Evolutionary conservation across 2,329 filamentous ascomycete genomes (phyloP), one percentile per base, ranked within the genome.

Genomic region (Hysterium pulicare): DNA sequence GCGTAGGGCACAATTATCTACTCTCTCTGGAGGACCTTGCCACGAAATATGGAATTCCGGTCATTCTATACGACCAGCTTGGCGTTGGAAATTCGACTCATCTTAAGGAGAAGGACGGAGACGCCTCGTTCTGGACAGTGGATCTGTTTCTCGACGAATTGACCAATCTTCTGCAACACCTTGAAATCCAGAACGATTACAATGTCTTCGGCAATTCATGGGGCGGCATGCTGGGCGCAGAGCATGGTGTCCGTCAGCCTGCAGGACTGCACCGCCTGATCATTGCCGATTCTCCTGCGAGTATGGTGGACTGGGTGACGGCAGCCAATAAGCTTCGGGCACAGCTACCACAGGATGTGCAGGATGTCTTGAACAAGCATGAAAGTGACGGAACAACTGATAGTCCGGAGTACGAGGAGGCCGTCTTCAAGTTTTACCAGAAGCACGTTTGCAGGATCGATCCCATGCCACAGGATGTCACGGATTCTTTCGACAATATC

Each of bases 1-100:
- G 74, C n/a, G 64, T 67, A 22, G 59, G 64, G n/a, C 71, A 74
- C 48, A 62, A 71, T 19, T 74, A 73, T 48, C 49, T 73, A 16
- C 50, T 64, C 1, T 59, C 67, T 1, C 23, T 45, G 11, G 21
- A 16, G 19, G 38, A 38, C 16, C 33, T 42, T 2, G 17, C 38
- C 6, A 16, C 36, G 23, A 20, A 34, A n/a, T 34, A 38, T 30
- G 32, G 23, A 13, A 34, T 40, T 17, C 45, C 41, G 15, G 41
- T 47, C 5, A 41, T 47, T 10, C 32, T 47, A 2, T 47, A 47
- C 36, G 45, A 47, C 33, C 45, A 47, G 19, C 19, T 47, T 9
- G 41, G 41, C 10, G 36, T 30, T 24, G 45, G 45, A 6, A 31
- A 38, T 15, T 39, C 33, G 9, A 47, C 45, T 11, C 35, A 23